Base-by-base conservation (phyloP, 2,329 filamentous ascomycete species). In the Albophoma yamanashiensis region DNA sequence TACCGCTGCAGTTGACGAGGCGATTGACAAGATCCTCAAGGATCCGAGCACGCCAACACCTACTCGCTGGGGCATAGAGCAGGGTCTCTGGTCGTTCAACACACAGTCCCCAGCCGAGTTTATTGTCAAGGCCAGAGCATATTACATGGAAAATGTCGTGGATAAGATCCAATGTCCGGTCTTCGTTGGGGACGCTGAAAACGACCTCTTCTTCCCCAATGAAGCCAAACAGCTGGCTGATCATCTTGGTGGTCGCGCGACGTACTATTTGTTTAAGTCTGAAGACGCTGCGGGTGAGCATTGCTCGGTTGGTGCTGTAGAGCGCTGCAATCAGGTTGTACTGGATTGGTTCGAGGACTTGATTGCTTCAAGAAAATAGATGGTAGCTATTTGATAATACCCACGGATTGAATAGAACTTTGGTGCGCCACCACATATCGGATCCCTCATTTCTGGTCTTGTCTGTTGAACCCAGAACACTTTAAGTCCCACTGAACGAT, bases 31-130 rank as follows among this genome's bases (percentile, higher is more conserved):
- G 20, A 42, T 61, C 3, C 53, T 56, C 31, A 31, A 38, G 2
- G 25, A 50, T 20, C 38, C 55, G 1, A 38, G 6, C 22, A 17
- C 55, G 8, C 59, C 59, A 2, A 64, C 61, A 1, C 22, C 53
- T 4, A 22, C 59, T 2, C 61, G 62, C 14, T 68, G 66, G 64
- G 67, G 59, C 25, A 56, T 68, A 4, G 60, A 62, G n/a, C 66
- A 69, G 38, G 66, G 66, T 7, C 57, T 68, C 20, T 69, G 66
- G 66, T 59, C 62, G 0, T 69, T 68, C 61, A 66, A 68, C 47
- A 60, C 60, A 3, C 43, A 58, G 36, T 65, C 64, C 0, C 59
- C 66, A 4, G 64, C 62, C 25, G 63, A 67, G 31, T 69, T 60
- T 56, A 43, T 64, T n/a, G 60, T 50, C n/a, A 14, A 52, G 15